These are phyloP conservation scores for Saccharomycopsis olivae DNA, from an alignment of 805 yeast species.

Conservation along the genomic window DNA sequence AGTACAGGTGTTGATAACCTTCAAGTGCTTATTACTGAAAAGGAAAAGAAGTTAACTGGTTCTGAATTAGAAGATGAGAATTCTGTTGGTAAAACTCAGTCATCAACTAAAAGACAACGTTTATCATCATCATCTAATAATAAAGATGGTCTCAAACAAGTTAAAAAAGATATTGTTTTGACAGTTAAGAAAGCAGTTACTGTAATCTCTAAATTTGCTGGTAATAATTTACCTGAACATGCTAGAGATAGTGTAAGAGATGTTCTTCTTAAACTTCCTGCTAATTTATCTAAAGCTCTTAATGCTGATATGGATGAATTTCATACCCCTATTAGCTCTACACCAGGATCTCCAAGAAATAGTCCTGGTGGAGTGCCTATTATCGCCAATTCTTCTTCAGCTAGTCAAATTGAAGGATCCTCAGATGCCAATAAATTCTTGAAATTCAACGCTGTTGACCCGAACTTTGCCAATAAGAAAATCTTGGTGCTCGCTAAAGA, in stretches of 20 bases:
- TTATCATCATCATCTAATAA: not conserved
- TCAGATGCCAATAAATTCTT: slow-evolving; percentile 16
- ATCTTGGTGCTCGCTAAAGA: slow-evolving; percentile 80
- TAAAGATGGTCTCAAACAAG: slow-evolving; percentile 26
- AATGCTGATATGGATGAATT: slow-evolving; percentile 25
- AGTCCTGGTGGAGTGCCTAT: slow-evolving; percentile 3
- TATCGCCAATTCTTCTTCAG: not conserved
- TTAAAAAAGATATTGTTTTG: slow-evolving; percentile 74
- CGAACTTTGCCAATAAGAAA: slow-evolving; percentile 43
- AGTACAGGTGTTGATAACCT: slow-evolving; percentile 54
- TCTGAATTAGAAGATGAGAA: slow-evolving; percentile 19
- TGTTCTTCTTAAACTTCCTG: slow-evolving; percentile 65
- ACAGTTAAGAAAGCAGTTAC: slow-evolving; percentile 85
- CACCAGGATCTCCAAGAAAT: slow-evolving; percentile 13
- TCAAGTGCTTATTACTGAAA: slow-evolving; percentile 40
- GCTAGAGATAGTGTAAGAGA: slow-evolving; percentile 75
- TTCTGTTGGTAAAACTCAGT: slow-evolving; percentile 24
- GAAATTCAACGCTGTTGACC: slow-evolving; percentile 14
- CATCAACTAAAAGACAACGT: not conserved
- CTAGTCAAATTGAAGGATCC: not conserved
- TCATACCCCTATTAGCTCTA: slow-evolving; percentile 18
- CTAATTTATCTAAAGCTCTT: slow-evolving; percentile 45
- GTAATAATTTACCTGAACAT: slow-evolving; percentile 63
- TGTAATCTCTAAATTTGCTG: slow-evolving; percentile 77
- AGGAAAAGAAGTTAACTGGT: slow-evolving; percentile 29